Evolutionary conservation across 1,284 basidiomycete species (phyloP).

Genomic region (Melampsora abietis-canadensis): DNA sequence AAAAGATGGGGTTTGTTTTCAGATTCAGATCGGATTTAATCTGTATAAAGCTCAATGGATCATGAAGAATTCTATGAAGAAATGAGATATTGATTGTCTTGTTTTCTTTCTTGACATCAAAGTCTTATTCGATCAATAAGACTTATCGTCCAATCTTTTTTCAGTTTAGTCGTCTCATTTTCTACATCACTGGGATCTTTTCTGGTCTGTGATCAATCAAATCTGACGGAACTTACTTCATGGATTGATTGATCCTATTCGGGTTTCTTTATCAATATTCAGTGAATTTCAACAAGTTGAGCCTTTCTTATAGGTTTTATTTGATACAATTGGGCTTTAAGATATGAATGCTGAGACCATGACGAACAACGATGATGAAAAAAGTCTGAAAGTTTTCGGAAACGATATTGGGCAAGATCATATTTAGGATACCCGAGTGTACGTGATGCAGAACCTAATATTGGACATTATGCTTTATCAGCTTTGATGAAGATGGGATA

Average conservation of each 20-base stretch:
- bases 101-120: not conserved
- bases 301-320: not conserved
- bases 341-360: too few relatives aligned
- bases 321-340: not conserved
- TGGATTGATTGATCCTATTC: not conserved
- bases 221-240: not conserved
- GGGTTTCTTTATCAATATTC: not conserved
- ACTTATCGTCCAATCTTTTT: conserved; percentile 53
- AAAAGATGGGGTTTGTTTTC: too few relatives aligned
- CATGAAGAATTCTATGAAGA: too few relatives aligned
- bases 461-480: conserved; percentile 51
- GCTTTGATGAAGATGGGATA: conserved; percentile 50
- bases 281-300: conserved; percentile 47
- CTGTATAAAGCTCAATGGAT: too few relatives aligned
- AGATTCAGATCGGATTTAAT: too few relatives aligned
- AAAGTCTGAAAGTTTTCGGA: conserved; percentile 38
- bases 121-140: conserved; percentile 47
- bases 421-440: conserved; percentile 52
- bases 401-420: conserved; percentile 53
- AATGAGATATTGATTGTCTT: too few relatives aligned
- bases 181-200: not conserved
- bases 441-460: conserved; percentile 50
- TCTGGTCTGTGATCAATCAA: not conserved
- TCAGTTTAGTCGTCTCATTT: conserved; percentile 46
- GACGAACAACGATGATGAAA: too few relatives aligned